phyloP scores from a whole-genome alignment of 192 early-diverging fungal genomes.

The Coemansia sp. region DNA sequence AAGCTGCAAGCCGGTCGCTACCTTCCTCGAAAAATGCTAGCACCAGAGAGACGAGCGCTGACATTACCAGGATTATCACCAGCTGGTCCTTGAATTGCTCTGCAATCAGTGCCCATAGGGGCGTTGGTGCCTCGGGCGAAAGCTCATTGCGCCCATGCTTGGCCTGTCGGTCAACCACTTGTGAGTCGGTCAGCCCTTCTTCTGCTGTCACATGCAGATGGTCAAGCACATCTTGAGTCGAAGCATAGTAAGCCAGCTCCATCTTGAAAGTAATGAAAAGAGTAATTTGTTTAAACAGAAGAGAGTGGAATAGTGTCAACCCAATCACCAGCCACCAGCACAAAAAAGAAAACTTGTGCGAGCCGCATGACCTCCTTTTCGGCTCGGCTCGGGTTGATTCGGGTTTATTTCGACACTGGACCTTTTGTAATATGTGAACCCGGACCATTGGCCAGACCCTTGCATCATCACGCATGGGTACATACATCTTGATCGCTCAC shows the following conservation, averaged over 20 bases:
- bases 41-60: constrained; percentile 89
- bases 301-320: neutral
- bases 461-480: too few relatives aligned
- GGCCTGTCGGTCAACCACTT: constrained; percentile 60
- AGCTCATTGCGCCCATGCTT: constrained; percentile 86
- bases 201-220: constrained; percentile 63
- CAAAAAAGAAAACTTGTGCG: neutral
- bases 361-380: neutral
- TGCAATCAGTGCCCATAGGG: constrained; percentile 87
- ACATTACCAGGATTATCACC: constrained; percentile 88
- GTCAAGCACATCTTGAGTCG: constrained; percentile 63
- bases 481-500: too few relatives aligned
- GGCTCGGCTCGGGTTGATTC: neutral
- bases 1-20: constrained; percentile 70
- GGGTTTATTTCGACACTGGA: too few relatives aligned
- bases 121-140: constrained; percentile 84
- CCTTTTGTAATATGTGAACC: too few relatives aligned
- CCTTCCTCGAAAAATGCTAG: constrained; percentile 88
- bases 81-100: constrained; percentile 99
- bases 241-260: constrained; percentile 64
- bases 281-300: neutral
- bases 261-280: constrained; percentile 38
- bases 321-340: too few relatives aligned
- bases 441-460: too few relatives aligned
- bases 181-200: constrained; percentile 63